Evolutionary conservation across 192 early-diverging fungal species (phyloP), one percentile per base, ranked within the genome.

Genomic region (Pilaira anomala): DNA sequence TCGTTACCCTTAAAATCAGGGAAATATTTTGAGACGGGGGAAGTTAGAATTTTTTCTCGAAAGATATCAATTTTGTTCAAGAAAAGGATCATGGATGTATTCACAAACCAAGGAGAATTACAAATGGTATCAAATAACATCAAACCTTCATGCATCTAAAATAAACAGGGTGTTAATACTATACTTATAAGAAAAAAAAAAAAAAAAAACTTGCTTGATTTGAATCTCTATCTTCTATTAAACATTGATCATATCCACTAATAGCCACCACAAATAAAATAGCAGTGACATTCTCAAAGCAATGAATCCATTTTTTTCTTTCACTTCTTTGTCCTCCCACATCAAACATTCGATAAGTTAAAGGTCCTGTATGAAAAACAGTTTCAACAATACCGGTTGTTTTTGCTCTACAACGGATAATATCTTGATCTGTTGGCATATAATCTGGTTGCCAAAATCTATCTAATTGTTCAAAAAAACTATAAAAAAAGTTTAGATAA

Each of bases 321-420:
- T 98, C 96, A 51, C 89, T 91, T 53, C 94, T 89, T 80, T 98
- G 96, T 24, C 96, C 96, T 61, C 96, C 96, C 40, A 98, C 96
- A 78, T 98, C 96, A 76, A 93, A 91, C 91, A 98, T 93, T 59
- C 89, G 84, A 48, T 84, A 84, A 5, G 78, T 83, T 57, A 84
- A 60, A 2, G 67, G 58, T 8, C 80, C 77, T 16, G 84, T 54
- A 33, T 80, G 77, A 53, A 85, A 83, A 11, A 68, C 71, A 1
- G 83, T 85, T 55, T 85, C 84, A 9, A 79, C 73, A 28, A 85
- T 85, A 21, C 84, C 83, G 7, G 79, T 85, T 19, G 84, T 85
- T 56, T 85, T 85, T 28, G 80, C 73, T 41, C 84, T 71, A 49
- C 78, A 78, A 29, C 81, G 62, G 50, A 85, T 46, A 28, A 85